Base-by-base conservation (phyloP, 2,329 filamentous ascomycete genomes). In the Colletotrichum zoysiae region DNA sequence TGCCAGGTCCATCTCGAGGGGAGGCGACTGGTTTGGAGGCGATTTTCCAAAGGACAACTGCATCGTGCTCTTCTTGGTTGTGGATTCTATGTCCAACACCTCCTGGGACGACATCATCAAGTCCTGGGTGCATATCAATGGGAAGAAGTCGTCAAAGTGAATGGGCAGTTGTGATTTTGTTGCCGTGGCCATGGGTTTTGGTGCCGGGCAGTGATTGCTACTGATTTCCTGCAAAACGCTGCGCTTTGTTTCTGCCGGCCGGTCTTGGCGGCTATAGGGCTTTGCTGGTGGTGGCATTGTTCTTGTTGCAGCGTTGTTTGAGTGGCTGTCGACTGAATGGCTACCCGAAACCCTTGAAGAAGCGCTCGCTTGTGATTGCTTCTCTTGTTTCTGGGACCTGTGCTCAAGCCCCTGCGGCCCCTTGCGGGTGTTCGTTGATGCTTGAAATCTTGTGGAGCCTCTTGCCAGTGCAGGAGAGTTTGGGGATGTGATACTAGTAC, bases 31-130 rank as follows among this genome's bases (percentile, higher is more conserved):
- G 5, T 69, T 38, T 9, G 30, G 33, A 16, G 11, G 26, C n/a
- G n/a, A 35, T 9, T 12, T 59, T n/a, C 40, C 65, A 6, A 65
- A 72, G 16, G 65, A 72, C 20, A 46, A 56, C 35, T 65, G 44
- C 6, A 23, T 55, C 48, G 56, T 50, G 18, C 40, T 18, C 23
- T 48, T 18, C 23, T 71, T 70, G 8, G 76, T 66, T 1, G 78
- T 70, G 38, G 79, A 76, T 55, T 81, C 80, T 48, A 86, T 78
- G 26, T 86, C 85, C 50, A 77, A 77, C n/a, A 86, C 68, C 55
- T 87, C 85, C 71, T 87, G 84, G 4, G 85, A 84, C 1, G 85
- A 86, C 11, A 86, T 75, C 1, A 81, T 71, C 1, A 86, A 67
- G 73, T 87, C 86, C 70, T 86, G 86, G 0, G 84, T 85, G 1